These are phyloP conservation scores for Diaporthe humulicola DNA, from an alignment of 2,329 filamentous ascomycete genomes.

Conservation along the genomic window DNA sequence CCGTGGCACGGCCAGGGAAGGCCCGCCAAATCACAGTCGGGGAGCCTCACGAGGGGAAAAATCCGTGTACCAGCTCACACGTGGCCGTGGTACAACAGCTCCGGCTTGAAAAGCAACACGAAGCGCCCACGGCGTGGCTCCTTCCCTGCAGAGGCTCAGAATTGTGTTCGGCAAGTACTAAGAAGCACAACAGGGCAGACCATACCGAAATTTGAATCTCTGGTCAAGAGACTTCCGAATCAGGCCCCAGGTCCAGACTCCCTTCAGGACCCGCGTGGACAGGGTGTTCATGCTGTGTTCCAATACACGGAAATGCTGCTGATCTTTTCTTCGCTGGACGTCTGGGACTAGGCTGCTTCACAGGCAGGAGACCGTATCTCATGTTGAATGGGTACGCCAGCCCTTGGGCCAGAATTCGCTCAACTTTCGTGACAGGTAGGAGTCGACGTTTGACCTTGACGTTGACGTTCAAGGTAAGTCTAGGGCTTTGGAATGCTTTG, in stretches of 20 bases:
- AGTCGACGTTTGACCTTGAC: background rate
- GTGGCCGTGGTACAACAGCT: background rate
- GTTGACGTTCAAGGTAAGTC: background rate
- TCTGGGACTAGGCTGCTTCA: background rate
- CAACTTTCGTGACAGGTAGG: background rate
- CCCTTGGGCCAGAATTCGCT: background rate
- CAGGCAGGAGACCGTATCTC: background rate
- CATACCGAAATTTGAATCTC: background rate
- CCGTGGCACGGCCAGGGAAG: background rate
- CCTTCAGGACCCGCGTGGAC: background rate
- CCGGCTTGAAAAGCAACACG: background rate
- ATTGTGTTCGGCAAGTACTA: background rate
- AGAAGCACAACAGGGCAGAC: background rate
- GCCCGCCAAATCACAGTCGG: background rate
- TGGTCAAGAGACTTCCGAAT: background rate
- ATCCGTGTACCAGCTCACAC: background rate
- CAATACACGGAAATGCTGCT: background rate
- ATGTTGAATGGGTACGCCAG: background rate
- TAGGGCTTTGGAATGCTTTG: background rate
- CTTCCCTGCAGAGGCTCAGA: background rate
- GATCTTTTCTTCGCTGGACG: background rate
- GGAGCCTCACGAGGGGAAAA: background rate
- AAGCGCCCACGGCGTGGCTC: background rate
- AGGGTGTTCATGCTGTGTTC: background rate
- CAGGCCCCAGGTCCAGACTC: background rate